Conservation (phyloP, 2,329 filamentous ascomycete genomes). For the Fusarium irregulare region DNA sequence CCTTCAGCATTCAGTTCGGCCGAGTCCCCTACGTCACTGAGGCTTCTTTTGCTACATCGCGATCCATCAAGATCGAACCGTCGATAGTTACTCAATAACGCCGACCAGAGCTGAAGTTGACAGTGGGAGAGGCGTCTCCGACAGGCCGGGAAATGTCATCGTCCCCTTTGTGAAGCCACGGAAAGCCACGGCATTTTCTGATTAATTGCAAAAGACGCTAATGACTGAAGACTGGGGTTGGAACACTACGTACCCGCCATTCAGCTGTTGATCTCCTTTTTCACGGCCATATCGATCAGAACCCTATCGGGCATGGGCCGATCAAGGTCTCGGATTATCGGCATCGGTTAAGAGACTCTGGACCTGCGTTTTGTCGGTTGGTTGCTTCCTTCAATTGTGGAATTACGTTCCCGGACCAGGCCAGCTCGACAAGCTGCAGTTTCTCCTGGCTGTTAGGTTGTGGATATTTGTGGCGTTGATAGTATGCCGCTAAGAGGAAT, state of each 20-base stretch:
- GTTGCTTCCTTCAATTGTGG: background rate
- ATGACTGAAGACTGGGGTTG: background rate
- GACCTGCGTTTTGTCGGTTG: background rate
- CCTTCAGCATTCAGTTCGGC: background rate
- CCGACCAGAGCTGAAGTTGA: background rate
- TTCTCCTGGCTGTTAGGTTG: background rate
- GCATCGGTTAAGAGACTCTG: constrained; percentile 1
- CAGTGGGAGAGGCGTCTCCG: constrained; percentile 1
- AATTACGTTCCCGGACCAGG: background rate
- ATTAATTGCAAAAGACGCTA: constrained; percentile 12
- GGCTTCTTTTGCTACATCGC: background rate
- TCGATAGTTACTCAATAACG: constrained; percentile 20
- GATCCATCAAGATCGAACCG: background rate
- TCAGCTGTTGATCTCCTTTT: constrained; percentile 11
- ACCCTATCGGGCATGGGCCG: background rate
- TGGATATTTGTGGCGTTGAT: constrained; percentile 17
- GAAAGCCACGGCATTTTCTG: constrained; percentile 13
- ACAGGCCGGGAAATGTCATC: background rate
- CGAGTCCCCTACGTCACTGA: background rate
- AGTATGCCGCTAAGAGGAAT: background rate
- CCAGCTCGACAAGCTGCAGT: background rate
- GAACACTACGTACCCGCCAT: background rate
- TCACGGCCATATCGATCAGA: background rate
- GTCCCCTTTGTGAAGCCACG: constrained; percentile 9
- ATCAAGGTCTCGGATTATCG: constrained; percentile 4